A percentile compares a stretch with the other conserved stretches of the same genome.
phyloP scores from a whole-genome alignment of 2,329 filamentous ascomycete species.

The Fusarium bactridioides region DNA sequence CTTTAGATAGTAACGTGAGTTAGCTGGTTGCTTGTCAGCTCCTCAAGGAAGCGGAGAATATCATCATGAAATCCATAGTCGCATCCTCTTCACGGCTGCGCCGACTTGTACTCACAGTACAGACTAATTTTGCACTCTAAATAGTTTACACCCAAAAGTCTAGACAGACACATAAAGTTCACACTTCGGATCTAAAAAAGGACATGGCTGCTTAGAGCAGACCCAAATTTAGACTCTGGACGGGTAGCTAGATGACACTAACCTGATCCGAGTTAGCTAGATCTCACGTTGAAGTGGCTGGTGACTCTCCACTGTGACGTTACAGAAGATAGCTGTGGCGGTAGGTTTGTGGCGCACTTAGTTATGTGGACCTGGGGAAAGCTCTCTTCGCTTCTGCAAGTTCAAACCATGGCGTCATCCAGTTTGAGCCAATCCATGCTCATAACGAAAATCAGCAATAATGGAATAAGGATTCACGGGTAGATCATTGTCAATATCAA shows the following conservation, averaged over 20 bases:
- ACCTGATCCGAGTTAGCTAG: background rate
- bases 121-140: background rate
- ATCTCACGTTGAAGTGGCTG: conserved; percentile 28
- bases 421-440: conserved; percentile 24
- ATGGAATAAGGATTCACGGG: conserved; percentile 10
- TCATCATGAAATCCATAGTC: background rate
- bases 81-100: background rate
- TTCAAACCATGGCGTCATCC: conserved; percentile 21
- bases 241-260: conserved; percentile 21
- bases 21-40: background rate
- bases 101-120: conserved; percentile 29
- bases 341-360: conserved; percentile 13
- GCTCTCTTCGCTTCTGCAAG: conserved; percentile 31
- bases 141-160: conserved; percentile 6
- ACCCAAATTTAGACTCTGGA: conserved; percentile 36
- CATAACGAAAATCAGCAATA: conserved; percentile 18
- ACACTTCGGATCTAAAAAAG: conserved; percentile 14
- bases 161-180: conserved; percentile 1
- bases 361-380: conserved; percentile 18
- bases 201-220: conserved; percentile 28
- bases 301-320: conserved; percentile 23
- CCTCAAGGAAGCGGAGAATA: conserved; percentile 2
- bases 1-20: background rate
- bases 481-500: background rate
- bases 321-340: conserved; percentile 14